Base-by-base conservation (phyloP, 164 flowering plant genomes). In the Nymphaea thermarum region DNA sequence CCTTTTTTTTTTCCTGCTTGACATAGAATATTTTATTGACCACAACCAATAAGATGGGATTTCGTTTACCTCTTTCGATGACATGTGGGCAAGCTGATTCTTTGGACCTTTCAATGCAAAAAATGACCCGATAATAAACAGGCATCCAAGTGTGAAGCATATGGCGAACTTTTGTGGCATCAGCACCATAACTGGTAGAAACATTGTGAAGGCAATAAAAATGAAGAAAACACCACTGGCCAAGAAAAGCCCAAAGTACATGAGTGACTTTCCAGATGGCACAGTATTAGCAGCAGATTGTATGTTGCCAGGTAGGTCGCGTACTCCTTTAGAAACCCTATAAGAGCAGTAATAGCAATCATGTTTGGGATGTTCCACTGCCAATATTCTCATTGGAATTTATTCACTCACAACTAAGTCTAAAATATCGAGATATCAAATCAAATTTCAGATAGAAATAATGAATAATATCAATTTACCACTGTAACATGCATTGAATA, bases 151-250 rank as follows among this genome's bases (percentile, higher is more conserved):
- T 61, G 99, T 94, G 72, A 94, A 91, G 77, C 99, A 91, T 73
- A 91, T 70, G 11, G 98, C 97, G 76, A 94, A 94, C 65, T 94
- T 94, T 76, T 94, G 99, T 71, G 99, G 98, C 89, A 94, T 83
- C 72, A 94, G 66, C 62, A 94, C 97, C 86, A 94, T 89, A 73
- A 94, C 88, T 2, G 99, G 97, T 68, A 94, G 97, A 76, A 94
- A 94, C 89, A 94, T 83, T 57, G 96, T 87, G 78, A 94, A 94
- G 65, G 98, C 91, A 15, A 94, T 87, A 79, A 94, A 91, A 64
- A 94, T 62, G 69, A 91, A 91, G 84, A 94, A 94, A 60, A 90
- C 82, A 60, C 98, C 98, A 69, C 83, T 71, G 7, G 87, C 97
- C 70, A 94, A 79, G 73, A 94, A 68, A 62, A 94, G 67, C 63